These are phyloP conservation scores for Cercospora beticola DNA, from an alignment of 2,329 filamentous ascomycete genomes.

Conservation along the genomic window DNA sequence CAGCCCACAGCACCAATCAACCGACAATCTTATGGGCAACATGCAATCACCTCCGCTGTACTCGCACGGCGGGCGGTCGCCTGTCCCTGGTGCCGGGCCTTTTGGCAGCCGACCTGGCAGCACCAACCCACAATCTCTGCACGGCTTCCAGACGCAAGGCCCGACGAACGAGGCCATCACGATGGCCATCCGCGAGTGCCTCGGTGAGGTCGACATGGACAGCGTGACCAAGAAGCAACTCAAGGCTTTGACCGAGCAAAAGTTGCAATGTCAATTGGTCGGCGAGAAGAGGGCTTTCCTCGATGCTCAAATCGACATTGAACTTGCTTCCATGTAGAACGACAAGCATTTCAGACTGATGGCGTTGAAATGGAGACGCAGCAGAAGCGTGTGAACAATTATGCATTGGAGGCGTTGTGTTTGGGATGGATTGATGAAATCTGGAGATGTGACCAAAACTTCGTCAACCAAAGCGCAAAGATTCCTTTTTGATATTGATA, in stretches of 20 bases:
- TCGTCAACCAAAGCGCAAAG: background rate
- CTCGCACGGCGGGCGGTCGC: conserved; percentile 29
- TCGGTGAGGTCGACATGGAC: conserved; percentile 88
- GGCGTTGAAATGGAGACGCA: background rate
- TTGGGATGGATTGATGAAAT: background rate
- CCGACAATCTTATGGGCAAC: conserved; percentile 38
- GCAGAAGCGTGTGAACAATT: background rate
- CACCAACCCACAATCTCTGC: conserved; percentile 41
- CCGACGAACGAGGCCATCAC: conserved; percentile 79
- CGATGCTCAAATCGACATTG: conserved; percentile 87
- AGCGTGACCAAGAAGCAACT: conserved; percentile 97
- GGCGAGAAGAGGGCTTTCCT: conserved; percentile 87
- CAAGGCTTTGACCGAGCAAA: conserved; percentile 82
- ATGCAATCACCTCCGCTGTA: conserved; percentile 36
- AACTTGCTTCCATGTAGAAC: conserved; percentile 60
- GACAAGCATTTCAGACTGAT: background rate
- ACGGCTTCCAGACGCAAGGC: conserved; percentile 62
- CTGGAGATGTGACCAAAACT: background rate
- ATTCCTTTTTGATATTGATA: background rate
- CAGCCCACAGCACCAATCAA: conserved; percentile 40
- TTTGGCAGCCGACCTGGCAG: conserved; percentile 32
- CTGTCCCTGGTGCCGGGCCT: conserved; percentile 21
- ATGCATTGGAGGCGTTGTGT: background rate
- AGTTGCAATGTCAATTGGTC: conserved; percentile 81
- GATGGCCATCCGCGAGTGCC: conserved; percentile 77